Evolutionary conservation across 23 red algal genomes (phyloP).

Genomic region (Porphyridium purpureum): DNA sequence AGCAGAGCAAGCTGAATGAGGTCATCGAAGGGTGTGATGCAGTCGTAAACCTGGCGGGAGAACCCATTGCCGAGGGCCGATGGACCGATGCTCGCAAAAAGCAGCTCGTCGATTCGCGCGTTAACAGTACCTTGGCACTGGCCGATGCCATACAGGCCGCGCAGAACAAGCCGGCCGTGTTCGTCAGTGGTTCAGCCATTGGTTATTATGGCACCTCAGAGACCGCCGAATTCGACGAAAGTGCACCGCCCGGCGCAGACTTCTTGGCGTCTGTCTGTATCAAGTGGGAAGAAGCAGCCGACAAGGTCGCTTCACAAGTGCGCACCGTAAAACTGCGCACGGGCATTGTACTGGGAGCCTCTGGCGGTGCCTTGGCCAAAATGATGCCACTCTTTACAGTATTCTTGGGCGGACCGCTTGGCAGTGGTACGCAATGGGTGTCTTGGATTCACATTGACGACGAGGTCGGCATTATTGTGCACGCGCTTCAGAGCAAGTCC

Average conservation of each 20-base stretch:
- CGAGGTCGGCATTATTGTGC: constrained; percentile 19
- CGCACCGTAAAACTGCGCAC: constrained; percentile 54
- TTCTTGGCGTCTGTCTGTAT: constrained; percentile 59
- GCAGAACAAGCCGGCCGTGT: constrained; percentile 8
- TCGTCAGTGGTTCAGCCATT: constrained; percentile 62
- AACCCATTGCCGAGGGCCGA: constrained; percentile 26
- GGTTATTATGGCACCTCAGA: constrained; percentile 79
- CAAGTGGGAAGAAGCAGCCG: constrained; percentile 61
- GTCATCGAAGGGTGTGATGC: constrained; percentile 29
- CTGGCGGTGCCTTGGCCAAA: constrained; percentile 49
- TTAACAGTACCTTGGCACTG: constrained; percentile 12
- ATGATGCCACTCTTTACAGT: constrained; percentile 68
- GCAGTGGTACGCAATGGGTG: constrained; percentile 67
- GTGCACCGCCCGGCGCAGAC: constrained; percentile 26
- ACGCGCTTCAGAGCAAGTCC: constrained; percentile 4
- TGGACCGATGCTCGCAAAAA: constrained; percentile 29
- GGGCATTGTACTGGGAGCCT: constrained; percentile 59
- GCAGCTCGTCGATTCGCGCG: constrained; percentile 28
- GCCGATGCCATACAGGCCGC: constrained; percentile 9
- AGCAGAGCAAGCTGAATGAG: constrained; percentile 3
- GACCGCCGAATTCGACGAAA: constrained; percentile 41
- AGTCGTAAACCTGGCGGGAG: constrained; percentile 79
- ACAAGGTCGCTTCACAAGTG: constrained; percentile 1
- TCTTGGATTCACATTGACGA: constrained; percentile 86
- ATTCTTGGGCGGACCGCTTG: constrained; percentile 66